Percentiles rank a stretch among this genome's conserved stretches.
Conservation (phyloP, 2,329 filamentous ascomycete species). For the Didymella pomorum region DNA sequence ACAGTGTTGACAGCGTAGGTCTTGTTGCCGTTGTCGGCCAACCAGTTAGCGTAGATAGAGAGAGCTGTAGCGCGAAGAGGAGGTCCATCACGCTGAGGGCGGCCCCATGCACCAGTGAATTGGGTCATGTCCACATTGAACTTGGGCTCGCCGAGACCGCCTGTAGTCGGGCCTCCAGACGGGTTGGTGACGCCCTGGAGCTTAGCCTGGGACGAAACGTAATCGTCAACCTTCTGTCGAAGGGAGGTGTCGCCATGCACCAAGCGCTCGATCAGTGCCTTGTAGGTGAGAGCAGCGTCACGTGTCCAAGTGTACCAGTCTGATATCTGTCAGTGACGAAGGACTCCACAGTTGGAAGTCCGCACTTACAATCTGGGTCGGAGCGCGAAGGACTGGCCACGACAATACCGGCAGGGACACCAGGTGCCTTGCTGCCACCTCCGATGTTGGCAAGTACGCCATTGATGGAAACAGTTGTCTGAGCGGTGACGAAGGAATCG, state of each 20-base stretch:
- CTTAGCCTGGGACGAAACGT: slow-evolving; percentile 70
- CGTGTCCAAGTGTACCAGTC: slow-evolving; percentile 83
- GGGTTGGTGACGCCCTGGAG: slow-evolving; percentile 74
- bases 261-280: slow-evolving; percentile 73
- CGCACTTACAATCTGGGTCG: slow-evolving; percentile 60
- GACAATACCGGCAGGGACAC: slow-evolving; percentile 60
- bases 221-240: slow-evolving; percentile 70
- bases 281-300: slow-evolving; percentile 75
- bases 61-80: slow-evolving; percentile 77
- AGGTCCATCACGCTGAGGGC: slow-evolving; percentile 82
- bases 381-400: slow-evolving; percentile 64
- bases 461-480: slow-evolving; percentile 59
- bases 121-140: slow-evolving; percentile 70
- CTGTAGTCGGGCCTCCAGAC: slow-evolving; percentile 63
- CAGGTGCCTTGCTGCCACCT: slow-evolving; percentile 57
- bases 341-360: background rate
- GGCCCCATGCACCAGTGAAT: slow-evolving; percentile 75
- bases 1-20: slow-evolving; percentile 57
- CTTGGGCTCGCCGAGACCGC: slow-evolving; percentile 75
- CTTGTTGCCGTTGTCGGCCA: slow-evolving; percentile 67
- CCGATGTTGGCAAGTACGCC: slow-evolving; percentile 65
- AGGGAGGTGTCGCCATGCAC: slow-evolving; percentile 65
- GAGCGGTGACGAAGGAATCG: slow-evolving; percentile 51
- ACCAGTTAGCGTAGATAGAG: slow-evolving; percentile 75
- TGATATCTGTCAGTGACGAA: slow-evolving; percentile 40